phyloP scores from a whole-genome alignment of 2,329 filamentous ascomycete species.

The Colletotrichum nymphaeae region DNA sequence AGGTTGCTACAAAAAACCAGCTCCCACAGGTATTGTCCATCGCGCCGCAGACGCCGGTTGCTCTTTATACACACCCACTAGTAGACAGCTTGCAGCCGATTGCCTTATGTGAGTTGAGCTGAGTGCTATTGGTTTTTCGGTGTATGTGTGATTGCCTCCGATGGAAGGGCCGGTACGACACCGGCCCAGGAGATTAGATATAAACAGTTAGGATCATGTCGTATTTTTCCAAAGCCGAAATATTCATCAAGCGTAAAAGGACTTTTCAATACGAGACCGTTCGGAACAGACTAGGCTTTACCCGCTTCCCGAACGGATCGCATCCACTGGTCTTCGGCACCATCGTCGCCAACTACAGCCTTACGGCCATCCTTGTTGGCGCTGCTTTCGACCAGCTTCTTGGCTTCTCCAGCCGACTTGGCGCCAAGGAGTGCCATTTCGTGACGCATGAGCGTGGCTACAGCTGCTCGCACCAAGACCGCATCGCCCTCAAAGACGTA shows the following conservation, averaged over 20 bases:
- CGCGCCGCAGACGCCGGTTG: conserved; percentile 34
- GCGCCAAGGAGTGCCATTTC: conserved; percentile 64
- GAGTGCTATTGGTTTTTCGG: conserved; percentile 2
- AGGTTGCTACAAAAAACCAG: conserved; percentile 29
- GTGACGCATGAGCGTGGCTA: conserved; percentile 70
- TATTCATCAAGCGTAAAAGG: conserved; percentile 34
- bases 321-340: conserved; percentile 63
- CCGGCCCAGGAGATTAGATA: conserved; percentile 35
- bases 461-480: conserved; percentile 76
- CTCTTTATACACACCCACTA: conserved; percentile 31
- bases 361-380: conserved; percentile 32
- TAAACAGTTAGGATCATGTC: conserved; percentile 37
- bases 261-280: not conserved
- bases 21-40: conserved; percentile 28
- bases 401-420: conserved; percentile 57
- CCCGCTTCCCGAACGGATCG: conserved; percentile 52
- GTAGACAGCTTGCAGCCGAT: not conserved
- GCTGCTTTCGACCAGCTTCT: conserved; percentile 47
- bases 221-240: conserved; percentile 29
- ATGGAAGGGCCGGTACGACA: conserved; percentile 1
- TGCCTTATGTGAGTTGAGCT: not conserved
- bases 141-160: conserved; percentile 23
- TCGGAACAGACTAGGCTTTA: conserved; percentile 42
- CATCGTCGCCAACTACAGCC: conserved; percentile 40
- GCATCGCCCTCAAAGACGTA: conserved; percentile 86